Evolutionary conservation across 352 stramenopile species (phyloP).

Genomic region (Lagenidium giganteum): DNA sequence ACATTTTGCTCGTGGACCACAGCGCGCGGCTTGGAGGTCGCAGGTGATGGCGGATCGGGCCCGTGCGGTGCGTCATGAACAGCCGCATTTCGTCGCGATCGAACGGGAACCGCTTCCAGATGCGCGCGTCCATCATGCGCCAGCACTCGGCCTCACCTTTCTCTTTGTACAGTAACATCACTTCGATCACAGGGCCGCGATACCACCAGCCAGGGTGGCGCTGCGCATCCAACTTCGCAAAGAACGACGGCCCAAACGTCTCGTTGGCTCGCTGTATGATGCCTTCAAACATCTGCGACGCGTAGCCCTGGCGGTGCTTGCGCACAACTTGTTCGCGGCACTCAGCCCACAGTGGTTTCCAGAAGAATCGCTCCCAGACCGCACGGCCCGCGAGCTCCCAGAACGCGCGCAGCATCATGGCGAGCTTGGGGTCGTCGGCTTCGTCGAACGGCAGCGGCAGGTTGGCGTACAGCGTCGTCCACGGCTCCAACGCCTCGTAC

Average conservation of each 20-base stretch:
- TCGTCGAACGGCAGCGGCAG: conserved; percentile 38
- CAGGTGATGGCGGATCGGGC: no score
- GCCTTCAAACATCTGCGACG: conserved; percentile 25
- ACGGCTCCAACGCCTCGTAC: conserved; percentile 29
- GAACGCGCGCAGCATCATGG: conserved; percentile 24
- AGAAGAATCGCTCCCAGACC: conserved; percentile 61
- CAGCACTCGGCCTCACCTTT: no score
- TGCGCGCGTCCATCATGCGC: no score
- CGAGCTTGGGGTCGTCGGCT: conserved; percentile 10
- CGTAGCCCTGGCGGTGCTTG: conserved; percentile 27
- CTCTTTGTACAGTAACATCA: conserved; percentile 19
- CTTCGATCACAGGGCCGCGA: conserved; percentile 27
- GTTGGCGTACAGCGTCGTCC: conserved; percentile 23
- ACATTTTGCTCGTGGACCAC: no score
- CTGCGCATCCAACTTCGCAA: conserved; percentile 34
- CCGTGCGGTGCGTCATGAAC: no score
- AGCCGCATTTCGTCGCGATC: no score
- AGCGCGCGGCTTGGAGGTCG: no score
- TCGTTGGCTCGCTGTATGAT: conserved; percentile 26
- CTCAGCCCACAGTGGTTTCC: conserved; percentile 18
- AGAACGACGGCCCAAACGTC: conserved; percentile 30
- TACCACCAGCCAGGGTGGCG: conserved; percentile 57
- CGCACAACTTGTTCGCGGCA: conserved; percentile 15
- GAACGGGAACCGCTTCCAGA: no score
- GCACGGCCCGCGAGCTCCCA: conserved; percentile 26